Conservation (phyloP, 345 rosid species). For the Moringa oleifera region DNA sequence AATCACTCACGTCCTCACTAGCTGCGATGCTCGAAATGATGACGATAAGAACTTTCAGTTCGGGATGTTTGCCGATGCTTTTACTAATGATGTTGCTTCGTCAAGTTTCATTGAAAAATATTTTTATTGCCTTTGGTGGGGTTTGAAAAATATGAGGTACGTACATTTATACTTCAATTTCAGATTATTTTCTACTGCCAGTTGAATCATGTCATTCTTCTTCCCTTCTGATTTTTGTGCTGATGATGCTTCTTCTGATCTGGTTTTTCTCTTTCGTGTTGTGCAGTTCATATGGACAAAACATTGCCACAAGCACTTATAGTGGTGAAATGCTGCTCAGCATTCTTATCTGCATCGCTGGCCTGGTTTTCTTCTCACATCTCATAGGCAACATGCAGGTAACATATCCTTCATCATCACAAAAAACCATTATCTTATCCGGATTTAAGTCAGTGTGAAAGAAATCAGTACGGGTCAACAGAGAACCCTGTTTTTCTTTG, state of each 20-base stretch:
- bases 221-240: not conserved
- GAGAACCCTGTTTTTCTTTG: no score
- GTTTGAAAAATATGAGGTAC: slow-evolving; percentile 70
- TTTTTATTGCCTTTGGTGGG: slow-evolving; percentile 95
- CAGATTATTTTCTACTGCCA: no score
- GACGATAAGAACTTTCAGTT: slow-evolving; percentile 41
- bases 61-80: slow-evolving; percentile 74
- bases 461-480: no score
- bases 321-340: slow-evolving; percentile 56
- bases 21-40: slow-evolving; percentile 51
- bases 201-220: not conserved
- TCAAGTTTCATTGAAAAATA: slow-evolving; percentile 53
- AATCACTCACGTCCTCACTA: slow-evolving; percentile 28
- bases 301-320: slow-evolving; percentile 49
- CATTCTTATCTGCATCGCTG: slow-evolving; percentile 58
- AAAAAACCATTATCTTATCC: no score
- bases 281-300: slow-evolving; percentile 84
- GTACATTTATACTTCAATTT: not conserved
- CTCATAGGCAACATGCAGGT: slow-evolving; percentile 90
- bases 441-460: no score
- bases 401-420: not conserved
- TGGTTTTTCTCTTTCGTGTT: slow-evolving; percentile 2
- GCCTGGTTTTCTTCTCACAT: slow-evolving; percentile 77
- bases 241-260: slow-evolving; percentile 8
- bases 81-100: slow-evolving; percentile 52